A percentile compares a stretch with the other conserved stretches of the same genome.
These are phyloP conservation scores for Hyphopichia buzzinii DNA, from an alignment of 1,139 yeast genomes.

Conservation along the genomic window DNA sequence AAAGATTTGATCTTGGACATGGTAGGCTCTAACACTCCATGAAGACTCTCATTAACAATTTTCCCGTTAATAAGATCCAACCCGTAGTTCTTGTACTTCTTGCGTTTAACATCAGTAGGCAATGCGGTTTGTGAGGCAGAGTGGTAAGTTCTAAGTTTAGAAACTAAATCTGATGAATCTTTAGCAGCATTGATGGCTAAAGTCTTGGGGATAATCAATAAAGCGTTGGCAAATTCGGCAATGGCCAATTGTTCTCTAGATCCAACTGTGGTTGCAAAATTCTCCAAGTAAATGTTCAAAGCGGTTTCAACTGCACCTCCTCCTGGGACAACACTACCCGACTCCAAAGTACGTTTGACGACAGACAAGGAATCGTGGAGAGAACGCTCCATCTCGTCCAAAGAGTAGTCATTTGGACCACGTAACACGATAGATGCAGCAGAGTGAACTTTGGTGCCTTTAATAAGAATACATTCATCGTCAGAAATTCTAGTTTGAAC, in stretches of 20 bases:
- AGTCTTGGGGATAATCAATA: constrained; percentile 92
- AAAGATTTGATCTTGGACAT: constrained; percentile 88
- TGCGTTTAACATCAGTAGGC: constrained; percentile 77
- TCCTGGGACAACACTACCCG: constrained; percentile 95
- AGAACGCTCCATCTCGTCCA: constrained; percentile 98
- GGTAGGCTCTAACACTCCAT: constrained; percentile 95
- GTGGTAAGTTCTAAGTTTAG: constrained; percentile 94
- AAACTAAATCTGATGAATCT: constrained; percentile 91
- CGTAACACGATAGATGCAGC: constrained; percentile 89
- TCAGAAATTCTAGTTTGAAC: constrained; percentile 89
- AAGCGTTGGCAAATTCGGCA: constrained; percentile 92
- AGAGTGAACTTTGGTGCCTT: constrained; percentile 92
- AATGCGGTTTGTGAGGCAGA: constrained; percentile 91
- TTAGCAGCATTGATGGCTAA: constrained; percentile 97
- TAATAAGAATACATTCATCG: constrained; percentile 93
- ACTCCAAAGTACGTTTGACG: constrained; percentile 93
- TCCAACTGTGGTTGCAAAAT: constrained; percentile 96
- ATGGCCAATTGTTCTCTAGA: constrained; percentile 97
- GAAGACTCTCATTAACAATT: constrained; percentile 77
- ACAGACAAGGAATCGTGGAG: constrained; percentile 92
- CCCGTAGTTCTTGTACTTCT: constrained; percentile 86
- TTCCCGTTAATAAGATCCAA: constrained; percentile 89
- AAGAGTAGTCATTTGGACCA: constrained; percentile 93
- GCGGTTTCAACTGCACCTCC: constrained; percentile 99
- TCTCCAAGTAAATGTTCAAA: constrained; percentile 88